Base-by-base conservation (phyloP, 257 asterid species). In the Marsdenia floribunda region DNA sequence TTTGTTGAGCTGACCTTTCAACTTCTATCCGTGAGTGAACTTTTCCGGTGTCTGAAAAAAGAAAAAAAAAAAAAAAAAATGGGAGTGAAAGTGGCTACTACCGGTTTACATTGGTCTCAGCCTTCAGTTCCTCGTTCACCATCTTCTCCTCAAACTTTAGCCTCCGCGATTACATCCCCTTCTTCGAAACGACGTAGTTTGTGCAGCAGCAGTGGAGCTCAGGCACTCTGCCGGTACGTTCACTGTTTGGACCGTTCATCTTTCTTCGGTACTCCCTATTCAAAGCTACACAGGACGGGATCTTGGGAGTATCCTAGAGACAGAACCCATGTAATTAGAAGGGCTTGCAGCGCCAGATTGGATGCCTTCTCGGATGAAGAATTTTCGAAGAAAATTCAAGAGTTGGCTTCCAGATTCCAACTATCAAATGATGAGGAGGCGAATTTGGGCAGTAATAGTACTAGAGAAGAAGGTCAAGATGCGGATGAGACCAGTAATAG, bases 341-440 rank as follows among this genome's bases (percentile, higher is more conserved):
- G 90, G 42, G 88, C 90, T 21, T 74, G 82, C n/a, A 77, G 90
- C 33, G 87, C 87, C 44, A 85, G 88, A 82, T 77, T 87, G 71
- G 89, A 85, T 75, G 86, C 99, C 0, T 92, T 89, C 57, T 90
- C 96, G 0, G 98, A 94, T 46, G 98, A 94, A 24, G 99, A 90
- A 49, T 90, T 92, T 73, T 87, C 94, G 37, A 89, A 77, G 72
- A 71, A 84, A 52, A 86, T 90, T 78, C 82, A 86, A 52, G 95
- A 90, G 22, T 61, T 83, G 76, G 83, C 90, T 0, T 72, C 68
- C 9, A 83, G 82, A 18, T 89, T 83, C 70, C 88, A 83, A 44
- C 55, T 80, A 0, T 82, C 85, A 0, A 82, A 80, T 1, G 89
- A 81, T 0, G 83, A 80, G 4, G 74, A 38, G 3, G 86, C 73